Evolutionary conservation across 1,139 yeast genomes (phyloP).

Genomic region (Dujonia santamariae): DNA sequence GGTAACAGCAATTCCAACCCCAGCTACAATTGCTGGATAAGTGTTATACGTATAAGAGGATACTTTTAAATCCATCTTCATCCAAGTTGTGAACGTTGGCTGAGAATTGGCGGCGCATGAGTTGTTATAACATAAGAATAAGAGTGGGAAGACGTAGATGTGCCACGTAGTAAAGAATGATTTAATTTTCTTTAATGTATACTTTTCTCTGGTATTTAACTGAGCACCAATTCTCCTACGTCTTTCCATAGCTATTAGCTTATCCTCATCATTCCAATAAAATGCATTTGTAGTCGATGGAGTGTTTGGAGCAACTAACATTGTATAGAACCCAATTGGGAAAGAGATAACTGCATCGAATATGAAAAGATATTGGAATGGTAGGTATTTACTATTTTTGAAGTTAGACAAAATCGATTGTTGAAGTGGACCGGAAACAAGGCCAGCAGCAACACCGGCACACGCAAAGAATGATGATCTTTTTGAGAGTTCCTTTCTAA

Average conservation of each 20-base stretch:
- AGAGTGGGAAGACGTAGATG: constrained; percentile 42
- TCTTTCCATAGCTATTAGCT: constrained; percentile 34
- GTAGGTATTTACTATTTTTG: constrained; percentile 24
- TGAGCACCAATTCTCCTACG: constrained; percentile 46
- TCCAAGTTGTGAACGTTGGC: constrained; percentile 54
- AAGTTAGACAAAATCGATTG: constrained; percentile 28
- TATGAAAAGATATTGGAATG: constrained; percentile 39
- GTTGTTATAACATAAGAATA: constrained; percentile 51
- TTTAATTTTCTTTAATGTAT: constrained; percentile 38
- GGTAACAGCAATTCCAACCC: constrained; percentile 41
- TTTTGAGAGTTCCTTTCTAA: constrained; percentile 38
- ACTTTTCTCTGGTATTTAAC: constrained; percentile 40
- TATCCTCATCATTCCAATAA: constrained; percentile 33
- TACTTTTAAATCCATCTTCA: constrained; percentile 39
- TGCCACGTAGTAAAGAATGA: constrained; percentile 49
- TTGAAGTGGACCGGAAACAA: constrained; percentile 37
- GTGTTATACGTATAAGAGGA: constrained; percentile 42
- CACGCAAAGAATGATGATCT: constrained; percentile 48
- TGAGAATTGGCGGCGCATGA: constrained; percentile 39
- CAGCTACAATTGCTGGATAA: constrained; percentile 47
- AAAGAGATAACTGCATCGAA: constrained; percentile 37
- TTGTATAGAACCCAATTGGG: constrained; percentile 34
- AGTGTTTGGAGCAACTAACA: constrained; percentile 36
- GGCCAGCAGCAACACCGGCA: constrained; percentile 25
- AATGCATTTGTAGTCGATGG: constrained; percentile 38